phyloP scores from a whole-genome alignment of 768 basidiomycete species.

The Dentipellis sp. region DNA sequence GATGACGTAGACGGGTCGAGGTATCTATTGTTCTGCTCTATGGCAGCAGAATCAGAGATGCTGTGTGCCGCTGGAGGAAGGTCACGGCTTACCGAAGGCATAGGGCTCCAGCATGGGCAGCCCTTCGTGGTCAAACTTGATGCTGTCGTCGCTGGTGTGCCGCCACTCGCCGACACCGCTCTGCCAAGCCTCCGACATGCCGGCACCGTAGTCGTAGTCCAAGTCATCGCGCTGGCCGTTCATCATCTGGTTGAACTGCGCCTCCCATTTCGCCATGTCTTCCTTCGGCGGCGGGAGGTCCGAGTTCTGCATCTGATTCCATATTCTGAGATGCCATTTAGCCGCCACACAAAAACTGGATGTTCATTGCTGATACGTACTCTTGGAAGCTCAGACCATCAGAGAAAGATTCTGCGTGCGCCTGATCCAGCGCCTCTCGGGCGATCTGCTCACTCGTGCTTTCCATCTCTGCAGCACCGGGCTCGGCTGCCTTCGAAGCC shows the following conservation, averaged over 20 bases:
- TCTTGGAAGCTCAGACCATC: too few relatives aligned
- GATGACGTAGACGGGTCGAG: constrained; percentile 40
- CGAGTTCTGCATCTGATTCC: constrained; percentile 52
- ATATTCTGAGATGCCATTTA: constrained; percentile 33
- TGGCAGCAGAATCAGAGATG: not conserved
- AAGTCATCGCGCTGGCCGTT: constrained; percentile 48
- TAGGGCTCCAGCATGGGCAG: constrained; percentile 68
- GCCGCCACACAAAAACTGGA: too few relatives aligned
- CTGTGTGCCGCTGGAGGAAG: not conserved
- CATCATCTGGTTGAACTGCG: constrained; percentile 77
- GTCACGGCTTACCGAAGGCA: constrained; percentile 54
- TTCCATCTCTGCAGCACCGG: constrained; percentile 40
- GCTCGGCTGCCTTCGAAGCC: not conserved
- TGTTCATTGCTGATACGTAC: too few relatives aligned
- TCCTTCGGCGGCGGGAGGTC: constrained; percentile 47
- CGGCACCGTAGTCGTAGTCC: constrained; percentile 48
- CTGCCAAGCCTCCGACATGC: constrained; percentile 54
- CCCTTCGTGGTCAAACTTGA: constrained; percentile 62
- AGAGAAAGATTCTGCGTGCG: too few relatives aligned
- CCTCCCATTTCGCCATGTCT: constrained; percentile 74
- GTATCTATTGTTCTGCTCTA: constrained; percentile 69
- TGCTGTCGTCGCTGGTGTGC: constrained; percentile 22
- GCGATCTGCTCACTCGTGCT: constrained; percentile 4
- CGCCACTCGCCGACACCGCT: constrained; percentile 23
- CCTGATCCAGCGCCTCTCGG: constrained; percentile 4